phyloP scores from a whole-genome alignment of 2,329 filamentous ascomycete species.

The Emergomyces pasteurianus region DNA sequence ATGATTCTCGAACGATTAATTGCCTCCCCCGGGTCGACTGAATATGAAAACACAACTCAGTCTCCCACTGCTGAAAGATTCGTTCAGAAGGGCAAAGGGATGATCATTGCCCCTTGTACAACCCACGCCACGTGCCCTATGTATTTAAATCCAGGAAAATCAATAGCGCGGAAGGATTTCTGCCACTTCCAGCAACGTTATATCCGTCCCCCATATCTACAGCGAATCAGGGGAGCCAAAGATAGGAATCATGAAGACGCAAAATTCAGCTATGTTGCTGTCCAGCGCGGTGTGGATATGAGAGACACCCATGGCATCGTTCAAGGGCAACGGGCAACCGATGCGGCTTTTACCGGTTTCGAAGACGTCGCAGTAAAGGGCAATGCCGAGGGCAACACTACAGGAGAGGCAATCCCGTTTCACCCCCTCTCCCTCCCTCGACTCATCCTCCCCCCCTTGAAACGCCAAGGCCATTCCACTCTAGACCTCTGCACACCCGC shows the following conservation, averaged over 20 bases:
- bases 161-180: constrained; percentile 68
- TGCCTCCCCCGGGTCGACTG: constrained; percentile 41
- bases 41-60: constrained; percentile 28
- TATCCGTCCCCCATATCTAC: constrained; percentile 69
- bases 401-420: constrained; percentile 15
- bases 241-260: constrained; percentile 80
- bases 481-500: constrained; percentile 82
- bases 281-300: constrained; percentile 62
- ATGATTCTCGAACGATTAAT: constrained; percentile 68
- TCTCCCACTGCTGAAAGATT: constrained; percentile 15
- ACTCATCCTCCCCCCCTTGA: constrained; percentile 66
- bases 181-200: constrained; percentile 88
- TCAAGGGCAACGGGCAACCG: constrained; percentile 47
- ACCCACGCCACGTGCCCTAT: constrained; percentile 83
- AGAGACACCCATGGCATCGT: constrained; percentile 31
- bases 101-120: constrained; percentile 61
- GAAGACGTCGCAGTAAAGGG: constrained; percentile 32
- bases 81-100: constrained; percentile 44
- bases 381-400: constrained; percentile 3
- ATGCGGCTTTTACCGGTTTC: constrained; percentile 61
- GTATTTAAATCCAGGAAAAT: constrained; percentile 61
- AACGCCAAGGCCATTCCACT: constrained; percentile 76
- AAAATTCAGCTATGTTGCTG: constrained; percentile 76
- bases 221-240: constrained; percentile 54
- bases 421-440: constrained; percentile 64